Evolutionary conservation across 306 rosid genomes (phyloP).

Genomic region (Ormosia emarginata): DNA sequence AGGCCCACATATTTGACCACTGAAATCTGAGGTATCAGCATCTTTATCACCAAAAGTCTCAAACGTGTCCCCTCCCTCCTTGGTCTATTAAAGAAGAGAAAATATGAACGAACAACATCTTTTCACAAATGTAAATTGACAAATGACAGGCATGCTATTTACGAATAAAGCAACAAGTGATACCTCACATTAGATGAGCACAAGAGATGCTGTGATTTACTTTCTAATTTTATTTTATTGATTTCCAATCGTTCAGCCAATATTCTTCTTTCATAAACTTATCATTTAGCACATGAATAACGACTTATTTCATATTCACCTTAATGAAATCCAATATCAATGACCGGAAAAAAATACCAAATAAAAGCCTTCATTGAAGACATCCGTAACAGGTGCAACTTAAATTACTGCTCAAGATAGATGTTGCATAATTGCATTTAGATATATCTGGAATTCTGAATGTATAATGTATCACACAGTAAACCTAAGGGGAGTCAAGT

Average conservation of each 20-base stretch:
- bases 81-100: conserved; percentile 31
- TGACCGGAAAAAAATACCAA: neutral
- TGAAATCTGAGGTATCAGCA: conserved; percentile 48
- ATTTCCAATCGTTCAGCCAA: neutral
- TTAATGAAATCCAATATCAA: neutral
- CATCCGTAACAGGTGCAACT: neutral
- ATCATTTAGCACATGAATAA: neutral
- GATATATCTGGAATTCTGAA: neutral
- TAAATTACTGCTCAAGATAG: neutral
- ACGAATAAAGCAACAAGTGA: conserved; percentile 10
- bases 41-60: conserved; percentile 42
- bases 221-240: neutral
- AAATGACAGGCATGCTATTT: conserved; percentile 10
- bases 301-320: neutral
- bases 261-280: neutral
- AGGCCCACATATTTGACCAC: conserved; percentile 88
- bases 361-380: neutral
- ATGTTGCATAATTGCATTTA: neutral
- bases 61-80: conserved; percentile 27
- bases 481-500: neutral
- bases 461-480: neutral
- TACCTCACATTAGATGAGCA: conserved; percentile 13
- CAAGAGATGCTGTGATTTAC: neutral
- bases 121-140: neutral
- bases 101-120: conserved; percentile 1